A percentile compares a stretch with the other conserved stretches of the same genome.
Evolutionary conservation across 2,329 filamentous ascomycete species (phyloP).

Genomic region (Hypomyces perniciosus): DNA sequence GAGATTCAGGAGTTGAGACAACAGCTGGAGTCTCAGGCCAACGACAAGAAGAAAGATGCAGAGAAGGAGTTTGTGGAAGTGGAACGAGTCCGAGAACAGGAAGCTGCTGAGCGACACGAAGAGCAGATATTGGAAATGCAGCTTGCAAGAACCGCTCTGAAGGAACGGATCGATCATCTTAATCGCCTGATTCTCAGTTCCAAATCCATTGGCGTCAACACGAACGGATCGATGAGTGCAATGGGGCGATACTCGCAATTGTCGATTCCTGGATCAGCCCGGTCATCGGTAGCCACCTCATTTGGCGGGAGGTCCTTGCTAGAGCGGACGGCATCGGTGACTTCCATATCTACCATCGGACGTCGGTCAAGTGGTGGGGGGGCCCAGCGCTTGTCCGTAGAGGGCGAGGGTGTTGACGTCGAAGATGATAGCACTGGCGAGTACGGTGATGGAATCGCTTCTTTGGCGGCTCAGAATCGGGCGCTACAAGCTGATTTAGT

Average conservation of each 20-base stretch:
- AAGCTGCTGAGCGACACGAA: slow-evolving; percentile 81
- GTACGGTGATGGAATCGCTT: slow-evolving; percentile 80
- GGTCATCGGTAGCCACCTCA: slow-evolving; percentile 66
- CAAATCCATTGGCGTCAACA: slow-evolving; percentile 91
- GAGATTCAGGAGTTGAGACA: slow-evolving; percentile 78
- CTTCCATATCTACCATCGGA: slow-evolving; percentile 56
- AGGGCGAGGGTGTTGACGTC: slow-evolving; percentile 31
- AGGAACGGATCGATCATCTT: slow-evolving; percentile 94
- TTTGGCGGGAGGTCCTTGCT: slow-evolving; percentile 43
- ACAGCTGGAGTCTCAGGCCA: slow-evolving; percentile 79
- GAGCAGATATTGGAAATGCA: slow-evolving; percentile 99
- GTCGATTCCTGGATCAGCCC: slow-evolving; percentile 49
- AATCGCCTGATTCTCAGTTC: slow-evolving; percentile 93
- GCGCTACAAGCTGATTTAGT: slow-evolving; percentile 90
- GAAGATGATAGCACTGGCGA: slow-evolving; percentile 70
- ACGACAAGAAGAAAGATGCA: slow-evolving; percentile 54
- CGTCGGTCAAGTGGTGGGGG: slow-evolving; percentile 41
- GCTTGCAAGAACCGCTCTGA: slow-evolving; percentile 86
- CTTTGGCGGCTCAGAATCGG: slow-evolving; percentile 74
- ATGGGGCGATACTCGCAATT: slow-evolving; percentile 60
- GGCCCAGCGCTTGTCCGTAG: slow-evolving; percentile 38
- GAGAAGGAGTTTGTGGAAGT: slow-evolving; percentile 59
- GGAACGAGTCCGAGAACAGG: slow-evolving; percentile 67
- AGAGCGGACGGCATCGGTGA: slow-evolving; percentile 61
- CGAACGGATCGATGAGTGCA: slow-evolving; percentile 63